Conservation (phyloP, 768 basidiomycete genomes). For the Boletus rubroflammeus region DNA sequence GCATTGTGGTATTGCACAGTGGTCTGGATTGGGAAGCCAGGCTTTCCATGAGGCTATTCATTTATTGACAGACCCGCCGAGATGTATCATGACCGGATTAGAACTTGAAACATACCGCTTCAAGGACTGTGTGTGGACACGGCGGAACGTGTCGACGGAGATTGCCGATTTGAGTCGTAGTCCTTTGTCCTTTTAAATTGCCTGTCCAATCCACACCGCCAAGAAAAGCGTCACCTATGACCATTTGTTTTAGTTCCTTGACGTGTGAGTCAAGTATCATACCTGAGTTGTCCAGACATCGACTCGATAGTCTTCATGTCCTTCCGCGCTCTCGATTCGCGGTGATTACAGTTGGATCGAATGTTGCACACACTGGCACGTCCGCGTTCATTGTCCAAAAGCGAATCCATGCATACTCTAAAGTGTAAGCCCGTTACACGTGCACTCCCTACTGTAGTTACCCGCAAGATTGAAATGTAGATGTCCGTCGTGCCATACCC, state of each 20-base stretch:
- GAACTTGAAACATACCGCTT: constrained; percentile 1
- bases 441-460: background rate
- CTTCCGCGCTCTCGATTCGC: background rate
- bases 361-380: constrained; percentile 3
- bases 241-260: background rate
- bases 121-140: background rate
- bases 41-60: constrained; percentile 16
- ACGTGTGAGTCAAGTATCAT: background rate
- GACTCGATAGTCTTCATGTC: background rate
- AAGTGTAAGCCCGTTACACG: background rate
- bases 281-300: background rate
- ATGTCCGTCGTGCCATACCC: background rate
- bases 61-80: constrained; percentile 7
- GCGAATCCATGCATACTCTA: background rate
- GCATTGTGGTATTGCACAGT: constrained; percentile 23
- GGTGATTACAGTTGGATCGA: constrained; percentile 15
- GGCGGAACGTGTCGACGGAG: constrained; percentile 14
- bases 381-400: background rate
- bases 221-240: background rate
- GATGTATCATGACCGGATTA: constrained; percentile 7
- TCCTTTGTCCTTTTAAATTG: constrained; percentile 6
- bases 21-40: constrained; percentile 14
- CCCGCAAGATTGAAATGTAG: background rate
- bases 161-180: constrained; percentile 6
- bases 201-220: background rate